These are phyloP conservation scores for Starmerella apis DNA, from an alignment of 805 yeast genomes.

Conservation along the genomic window DNA sequence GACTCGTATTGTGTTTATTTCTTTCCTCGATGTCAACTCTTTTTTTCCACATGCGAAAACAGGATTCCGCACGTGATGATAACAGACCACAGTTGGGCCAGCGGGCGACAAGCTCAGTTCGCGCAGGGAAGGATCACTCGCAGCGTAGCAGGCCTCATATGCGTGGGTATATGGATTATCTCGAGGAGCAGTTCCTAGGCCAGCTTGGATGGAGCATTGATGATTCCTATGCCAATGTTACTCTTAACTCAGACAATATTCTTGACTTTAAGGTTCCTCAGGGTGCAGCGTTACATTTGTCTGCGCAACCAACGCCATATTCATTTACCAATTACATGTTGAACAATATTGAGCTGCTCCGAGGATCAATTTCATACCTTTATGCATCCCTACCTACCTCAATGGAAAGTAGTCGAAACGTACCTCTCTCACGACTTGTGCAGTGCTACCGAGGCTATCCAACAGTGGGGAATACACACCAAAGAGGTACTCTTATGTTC, in stretches of 20 bases:
- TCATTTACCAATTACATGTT: conserved; percentile 67
- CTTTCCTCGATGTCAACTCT: no score
- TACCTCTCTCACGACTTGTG: conserved; percentile 22
- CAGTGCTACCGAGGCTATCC: conserved; percentile 22
- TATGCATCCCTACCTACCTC: conserved; percentile 54
- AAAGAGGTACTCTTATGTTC: conserved; percentile 36
- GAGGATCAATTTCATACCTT: conserved; percentile 75
- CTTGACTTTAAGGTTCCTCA: conserved; percentile 65
- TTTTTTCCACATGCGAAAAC: no score
- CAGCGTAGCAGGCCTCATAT: conserved; percentile 31
- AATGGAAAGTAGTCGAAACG: conserved; percentile 33
- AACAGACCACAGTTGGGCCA: no score
- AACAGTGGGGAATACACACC: not conserved
- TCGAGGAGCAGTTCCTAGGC: conserved; percentile 58
- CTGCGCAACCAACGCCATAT: conserved; percentile 57
- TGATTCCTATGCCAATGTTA: conserved; percentile 63
- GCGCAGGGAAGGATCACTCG: no score
- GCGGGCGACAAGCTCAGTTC: no score
- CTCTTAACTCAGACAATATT: conserved; percentile 33
- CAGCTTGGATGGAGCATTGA: conserved; percentile 71
- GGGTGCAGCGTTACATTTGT: conserved; percentile 53
- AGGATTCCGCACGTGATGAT: no score
- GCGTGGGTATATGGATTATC: conserved; percentile 80
- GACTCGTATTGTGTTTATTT: no score
- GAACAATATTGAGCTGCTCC: conserved; percentile 50